phyloP scores from a whole-genome alignment of 73 alveolate genomes.

The Paramecium octaurelia region DNA sequence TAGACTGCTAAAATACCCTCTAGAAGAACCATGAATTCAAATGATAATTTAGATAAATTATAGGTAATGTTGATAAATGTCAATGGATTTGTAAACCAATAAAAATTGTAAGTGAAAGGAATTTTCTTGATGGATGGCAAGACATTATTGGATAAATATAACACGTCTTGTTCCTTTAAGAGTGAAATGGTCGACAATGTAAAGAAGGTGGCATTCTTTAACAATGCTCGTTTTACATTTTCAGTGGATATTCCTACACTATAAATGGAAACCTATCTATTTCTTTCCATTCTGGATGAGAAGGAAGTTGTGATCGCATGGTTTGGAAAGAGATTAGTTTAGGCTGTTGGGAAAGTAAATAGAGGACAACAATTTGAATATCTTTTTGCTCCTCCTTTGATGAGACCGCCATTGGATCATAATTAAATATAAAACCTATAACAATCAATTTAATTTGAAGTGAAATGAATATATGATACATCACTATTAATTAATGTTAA shows the following conservation, averaged over 20 bases:
- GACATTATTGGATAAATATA: neutral
- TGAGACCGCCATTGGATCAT: neutral
- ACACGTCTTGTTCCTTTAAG: neutral
- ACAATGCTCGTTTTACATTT: neutral
- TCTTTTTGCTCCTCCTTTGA: neutral
- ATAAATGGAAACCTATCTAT: neutral
- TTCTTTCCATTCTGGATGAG: neutral
- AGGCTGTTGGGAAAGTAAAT: neutral
- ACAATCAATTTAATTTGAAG: neutral
- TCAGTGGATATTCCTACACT: neutral
- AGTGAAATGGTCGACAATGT: neutral
- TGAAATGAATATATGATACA: neutral
- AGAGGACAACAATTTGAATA: neutral
- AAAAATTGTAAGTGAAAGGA: neutral
- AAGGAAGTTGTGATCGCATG: neutral
- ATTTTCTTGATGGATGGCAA: neutral
- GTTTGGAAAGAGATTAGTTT: neutral
- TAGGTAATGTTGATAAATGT: neutral
- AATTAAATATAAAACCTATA: neutral
- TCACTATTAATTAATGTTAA: neutral
- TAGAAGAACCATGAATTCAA: neutral
- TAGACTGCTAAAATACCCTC: neutral
- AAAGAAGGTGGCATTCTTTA: neutral
- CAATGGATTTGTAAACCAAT: neutral
- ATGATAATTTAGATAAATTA: neutral